Conservation (phyloP, 495 filamentous ascomycete genomes). For the Saxophila tyrrhenica region DNA sequence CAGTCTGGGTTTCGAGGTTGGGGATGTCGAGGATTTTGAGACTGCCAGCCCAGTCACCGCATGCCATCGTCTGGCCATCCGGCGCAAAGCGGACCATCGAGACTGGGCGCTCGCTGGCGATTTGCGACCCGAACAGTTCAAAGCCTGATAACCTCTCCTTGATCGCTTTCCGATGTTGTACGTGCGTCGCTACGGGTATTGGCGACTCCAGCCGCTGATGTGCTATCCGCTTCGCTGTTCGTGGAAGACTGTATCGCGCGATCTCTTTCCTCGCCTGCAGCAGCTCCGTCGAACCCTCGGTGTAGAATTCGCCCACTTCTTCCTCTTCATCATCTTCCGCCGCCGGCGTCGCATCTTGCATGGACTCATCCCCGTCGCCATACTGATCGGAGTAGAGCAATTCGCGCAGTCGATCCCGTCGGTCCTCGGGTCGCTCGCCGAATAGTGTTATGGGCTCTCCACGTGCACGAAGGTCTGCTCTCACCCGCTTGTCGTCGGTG, state of each 20-base stretch:
- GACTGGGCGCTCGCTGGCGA: conserved; percentile 78
- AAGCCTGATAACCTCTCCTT: conserved; percentile 75
- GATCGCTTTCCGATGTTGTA: conserved; percentile 78
- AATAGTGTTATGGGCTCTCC: conserved; percentile 92
- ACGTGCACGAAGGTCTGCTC: conserved; percentile 65
- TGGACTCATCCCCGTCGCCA: conserved; percentile 48
- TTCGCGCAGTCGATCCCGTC: conserved; percentile 77
- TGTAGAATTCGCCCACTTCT: conserved; percentile 84
- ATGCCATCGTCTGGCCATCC: conserved; percentile 69
- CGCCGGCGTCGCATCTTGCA: conserved; percentile 33
- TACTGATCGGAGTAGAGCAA: conserved; percentile 56
- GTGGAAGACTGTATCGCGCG: conserved; percentile 72
- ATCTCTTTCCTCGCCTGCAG: conserved; percentile 70
- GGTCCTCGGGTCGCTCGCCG: conserved; percentile 76
- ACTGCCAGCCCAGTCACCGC: conserved; percentile 82
- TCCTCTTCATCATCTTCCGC: conserved; percentile 23
- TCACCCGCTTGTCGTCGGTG: conserved; percentile 84
- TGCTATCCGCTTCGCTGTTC: conserved; percentile 63
- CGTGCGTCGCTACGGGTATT: conserved; percentile 75
- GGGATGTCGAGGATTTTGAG: conserved; percentile 78
- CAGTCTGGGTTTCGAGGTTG: conserved; percentile 61
- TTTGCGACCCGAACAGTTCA: conserved; percentile 85
- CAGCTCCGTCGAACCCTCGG: conserved; percentile 61
- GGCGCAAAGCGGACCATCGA: conserved; percentile 87
- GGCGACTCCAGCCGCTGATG: conserved; percentile 67